These are phyloP conservation scores for Starmerella scarabaei DNA, from an alignment of 805 yeast genomes.

Conservation along the genomic window DNA sequence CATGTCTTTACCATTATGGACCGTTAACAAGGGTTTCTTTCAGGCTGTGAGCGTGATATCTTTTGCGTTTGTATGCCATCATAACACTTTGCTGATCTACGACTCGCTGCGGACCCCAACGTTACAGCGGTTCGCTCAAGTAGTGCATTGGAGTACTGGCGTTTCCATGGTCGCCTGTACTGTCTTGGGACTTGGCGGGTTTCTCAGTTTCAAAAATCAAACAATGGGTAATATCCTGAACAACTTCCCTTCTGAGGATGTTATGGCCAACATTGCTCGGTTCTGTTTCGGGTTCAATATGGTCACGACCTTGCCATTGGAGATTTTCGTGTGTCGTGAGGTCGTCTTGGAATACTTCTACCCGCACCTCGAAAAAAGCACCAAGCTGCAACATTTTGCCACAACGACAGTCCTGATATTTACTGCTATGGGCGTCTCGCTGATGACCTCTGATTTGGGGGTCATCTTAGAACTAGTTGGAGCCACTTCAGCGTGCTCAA, in stretches of 20 bases:
- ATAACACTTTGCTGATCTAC: slow-evolving; percentile 80
- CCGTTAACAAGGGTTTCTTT: slow-evolving; percentile 53
- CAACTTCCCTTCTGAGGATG: slow-evolving; percentile 67
- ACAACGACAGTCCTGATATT: slow-evolving; percentile 56
- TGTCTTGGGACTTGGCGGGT: slow-evolving; percentile 68
- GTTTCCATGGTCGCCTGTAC: slow-evolving; percentile 71
- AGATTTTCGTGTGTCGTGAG: slow-evolving; percentile 79
- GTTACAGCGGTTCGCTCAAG: slow-evolving; percentile 53
- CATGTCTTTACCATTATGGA: slow-evolving; percentile 28
- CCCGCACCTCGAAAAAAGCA: slow-evolving; percentile 23
- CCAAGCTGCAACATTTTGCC: slow-evolving; percentile 37
- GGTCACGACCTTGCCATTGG: slow-evolving; percentile 86
- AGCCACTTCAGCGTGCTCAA: slow-evolving; percentile 79
- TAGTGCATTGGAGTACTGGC: slow-evolving; percentile 74
- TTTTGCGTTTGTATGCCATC: slow-evolving; percentile 92
- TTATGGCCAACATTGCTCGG: slow-evolving; percentile 71
- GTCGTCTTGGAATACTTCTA: slow-evolving; percentile 54
- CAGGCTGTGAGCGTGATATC: slow-evolving; percentile 92
- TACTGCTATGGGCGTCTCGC: slow-evolving; percentile 59
- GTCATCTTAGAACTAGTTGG: slow-evolving; percentile 83
- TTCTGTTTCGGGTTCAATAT: slow-evolving; percentile 84
- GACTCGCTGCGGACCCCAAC: slow-evolving; percentile 71
- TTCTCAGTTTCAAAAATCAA: slow-evolving; percentile 55
- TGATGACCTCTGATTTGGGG: slow-evolving; percentile 78
- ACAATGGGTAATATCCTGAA: slow-evolving; percentile 82